Base-by-base conservation (phyloP, 805 yeast species). In the Saccharomycopsis olivae region DNA sequence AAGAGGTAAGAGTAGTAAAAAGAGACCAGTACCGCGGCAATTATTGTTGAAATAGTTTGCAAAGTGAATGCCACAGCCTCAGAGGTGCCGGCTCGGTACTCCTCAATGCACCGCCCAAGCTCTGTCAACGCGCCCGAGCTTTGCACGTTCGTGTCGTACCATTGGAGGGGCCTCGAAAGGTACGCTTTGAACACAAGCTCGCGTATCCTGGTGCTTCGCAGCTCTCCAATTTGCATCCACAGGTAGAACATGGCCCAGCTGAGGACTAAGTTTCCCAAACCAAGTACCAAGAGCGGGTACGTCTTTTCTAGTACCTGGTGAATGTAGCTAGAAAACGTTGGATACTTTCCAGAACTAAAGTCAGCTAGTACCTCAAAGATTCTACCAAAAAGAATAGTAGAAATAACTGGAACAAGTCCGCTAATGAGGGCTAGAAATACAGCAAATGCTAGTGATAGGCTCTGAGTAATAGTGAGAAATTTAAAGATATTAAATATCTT, bases 1-100 rank as follows among this genome's bases (percentile, higher is more conserved):
- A 92, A 65, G 3, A 83, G 68, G 96, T 96, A 89, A 2, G 94
- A 83, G 45, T 75, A 78, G 45, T 70, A 69, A 54, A 92, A 70
- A 1, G 95, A 76, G 0, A 82, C 73, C 1, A 73, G 66, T 1
- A 79, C 53, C 9, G 80, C 58, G 0, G 80, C 73, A 3, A 72
- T 39, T 0, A 75, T 60, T 0, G 86, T 67, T 0, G 75, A 70
- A 1, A 65, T 30, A 6, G 75, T 67, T 47, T 77, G 77, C 10
- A 73, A 52, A 1, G 78, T 51, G 16, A 77, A 49, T 0, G 82
- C 86, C 14, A 76, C 53, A 3, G 78, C 71, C 52, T 81, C 88
- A 2, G 89, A 73, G 3, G 73, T 64, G 1, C 87, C 83, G 0
- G 71, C 58, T 53, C 92, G 61, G 34, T 74, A 53, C 50, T 85